Conservation (phyloP, 805 yeast genomes). For the Metschnikowia bowlesiae region DNA sequence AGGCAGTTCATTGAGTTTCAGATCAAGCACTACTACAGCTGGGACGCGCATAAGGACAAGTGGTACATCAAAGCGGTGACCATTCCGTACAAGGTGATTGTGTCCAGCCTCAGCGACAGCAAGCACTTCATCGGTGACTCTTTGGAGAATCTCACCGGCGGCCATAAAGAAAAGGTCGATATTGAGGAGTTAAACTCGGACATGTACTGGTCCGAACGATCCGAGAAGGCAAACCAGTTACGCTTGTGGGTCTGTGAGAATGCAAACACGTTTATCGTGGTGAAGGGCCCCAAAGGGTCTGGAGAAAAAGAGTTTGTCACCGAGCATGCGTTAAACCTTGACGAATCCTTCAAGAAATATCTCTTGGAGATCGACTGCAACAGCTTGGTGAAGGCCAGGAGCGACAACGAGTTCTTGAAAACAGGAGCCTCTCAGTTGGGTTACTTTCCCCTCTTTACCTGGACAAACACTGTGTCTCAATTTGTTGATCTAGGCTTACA, state of each 20-base stretch:
- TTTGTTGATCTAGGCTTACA: slow-evolving; percentile 82
- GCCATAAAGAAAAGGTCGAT: slow-evolving; percentile 12
- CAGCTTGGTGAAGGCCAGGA: slow-evolving; percentile 62
- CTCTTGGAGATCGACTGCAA: slow-evolving; percentile 78
- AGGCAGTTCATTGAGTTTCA: slow-evolving; percentile 72
- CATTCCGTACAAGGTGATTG: slow-evolving; percentile 25
- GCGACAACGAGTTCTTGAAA: slow-evolving; percentile 64
- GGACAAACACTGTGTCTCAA: slow-evolving; percentile 77
- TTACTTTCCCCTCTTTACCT: slow-evolving; percentile 89
- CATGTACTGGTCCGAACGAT: slow-evolving; percentile 67
- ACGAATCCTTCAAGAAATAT: slow-evolving; percentile 40
- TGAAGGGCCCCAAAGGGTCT: slow-evolving; percentile 93
- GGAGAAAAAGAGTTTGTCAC: slow-evolving; percentile 81
- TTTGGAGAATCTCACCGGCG: slow-evolving; percentile 10
- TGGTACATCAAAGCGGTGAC: slow-evolving; percentile 23
- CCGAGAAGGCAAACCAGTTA: slow-evolving; percentile 62
- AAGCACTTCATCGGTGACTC: slow-evolving; percentile 35
- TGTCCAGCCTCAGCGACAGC: slow-evolving; percentile 26
- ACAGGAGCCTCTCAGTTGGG: slow-evolving; percentile 76
- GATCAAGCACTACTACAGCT: slow-evolving; percentile 55
- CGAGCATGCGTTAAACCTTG: slow-evolving; percentile 56
- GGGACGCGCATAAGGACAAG: slow-evolving; percentile 43
- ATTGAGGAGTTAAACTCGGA: slow-evolving; percentile 19
- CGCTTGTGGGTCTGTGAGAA: slow-evolving; percentile 82
- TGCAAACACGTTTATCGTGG: slow-evolving; percentile 82